These are phyloP conservation scores for Cyclotella cryptica DNA, from an alignment of 108 stramenopile genomes.

Conservation along the genomic window DNA sequence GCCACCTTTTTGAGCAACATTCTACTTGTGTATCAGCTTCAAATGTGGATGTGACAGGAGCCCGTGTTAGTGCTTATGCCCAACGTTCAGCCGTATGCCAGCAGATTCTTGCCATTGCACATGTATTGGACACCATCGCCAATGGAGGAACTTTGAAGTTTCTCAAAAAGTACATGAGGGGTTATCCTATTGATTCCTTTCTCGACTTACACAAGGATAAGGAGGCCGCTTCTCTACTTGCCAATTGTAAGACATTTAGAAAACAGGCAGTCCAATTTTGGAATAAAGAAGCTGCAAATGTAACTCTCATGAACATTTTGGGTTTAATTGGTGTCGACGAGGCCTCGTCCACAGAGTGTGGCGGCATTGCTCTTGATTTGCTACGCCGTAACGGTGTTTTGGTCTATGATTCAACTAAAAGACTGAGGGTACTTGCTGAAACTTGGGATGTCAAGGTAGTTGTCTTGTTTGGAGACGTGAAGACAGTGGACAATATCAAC, in stretches of 20 bases:
- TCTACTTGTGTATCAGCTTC: neutral
- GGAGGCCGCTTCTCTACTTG: neutral
- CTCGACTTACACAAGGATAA: too few species aligned
- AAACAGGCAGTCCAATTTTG: neutral
- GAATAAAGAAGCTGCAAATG: neutral
- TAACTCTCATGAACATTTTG: neutral
- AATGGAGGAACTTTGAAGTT: too few species aligned
- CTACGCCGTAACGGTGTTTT: neutral
- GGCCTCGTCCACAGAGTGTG: neutral
- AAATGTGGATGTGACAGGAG: neutral
- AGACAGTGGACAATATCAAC: slow-evolving; percentile 4
- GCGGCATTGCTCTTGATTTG: neutral
- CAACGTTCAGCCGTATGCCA: neutral
- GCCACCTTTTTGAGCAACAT: slow-evolving; percentile 1
- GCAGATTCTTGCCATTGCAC: too few species aligned
- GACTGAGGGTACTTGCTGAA: neutral
- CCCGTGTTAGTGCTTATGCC: neutral
- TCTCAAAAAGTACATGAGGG: too few species aligned
- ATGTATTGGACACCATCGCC: too few species aligned
- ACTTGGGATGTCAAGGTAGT: neutral
- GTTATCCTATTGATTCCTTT: too few species aligned
- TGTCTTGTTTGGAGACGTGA: slow-evolving; percentile 4
- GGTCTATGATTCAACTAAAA: neutral
- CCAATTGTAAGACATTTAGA: neutral
- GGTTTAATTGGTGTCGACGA: slow-evolving; percentile 14